Base-by-base conservation (phyloP, 768 basidiomycete genomes). In the Termitomyces bulborhizus region DNA sequence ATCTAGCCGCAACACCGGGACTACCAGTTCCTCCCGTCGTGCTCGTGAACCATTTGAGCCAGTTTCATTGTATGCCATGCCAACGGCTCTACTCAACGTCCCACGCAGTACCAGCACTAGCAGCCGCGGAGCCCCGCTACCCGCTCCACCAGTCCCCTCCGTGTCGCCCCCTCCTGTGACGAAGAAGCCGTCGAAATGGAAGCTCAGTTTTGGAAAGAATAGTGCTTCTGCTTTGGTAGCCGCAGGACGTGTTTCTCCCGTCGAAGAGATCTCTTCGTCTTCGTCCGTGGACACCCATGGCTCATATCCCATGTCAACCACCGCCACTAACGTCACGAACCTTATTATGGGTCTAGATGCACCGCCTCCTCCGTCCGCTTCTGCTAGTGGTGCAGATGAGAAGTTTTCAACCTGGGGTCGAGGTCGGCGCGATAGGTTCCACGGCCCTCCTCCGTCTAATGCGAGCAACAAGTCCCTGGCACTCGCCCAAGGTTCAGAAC, bases 121-220 rank as follows among this genome's bases (percentile, higher is more conserved):
- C 46, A 58, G 54, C 47, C 57, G 61, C 48, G 54, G 58, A 41
- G 54, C 39, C n/a, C 57, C 46, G 3, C 18, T 60, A 26, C 60
- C 63, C n/a, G 56, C 66, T 21, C 56, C 66, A 34, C 57, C 65
- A 21, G 58, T 57, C 16, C 53, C 66, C 48, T 36, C 57, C 24
- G 27, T 54, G 26, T 55, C 70, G 0, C 57, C 73, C 12, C 58
- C 69, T 6, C 71, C 81, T 26, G 72, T 79, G 34, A 73, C 78
- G 54, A 93, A 91, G 76, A 93, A 93, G 75, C 76, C 88, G 51
- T 90, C 87, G n/a, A 90, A 85, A 65, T 86, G 93, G 90, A 90
- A 87, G 71, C 76, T 90, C 63, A 76, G 84, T 62, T 88, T 92
- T 69, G 76, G 88, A 58, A 85, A 83, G 72, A 74, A 71, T 64